Evolutionary conservation across 441 rosid species (phyloP).

Genomic region (Populus tomentosa): DNA sequence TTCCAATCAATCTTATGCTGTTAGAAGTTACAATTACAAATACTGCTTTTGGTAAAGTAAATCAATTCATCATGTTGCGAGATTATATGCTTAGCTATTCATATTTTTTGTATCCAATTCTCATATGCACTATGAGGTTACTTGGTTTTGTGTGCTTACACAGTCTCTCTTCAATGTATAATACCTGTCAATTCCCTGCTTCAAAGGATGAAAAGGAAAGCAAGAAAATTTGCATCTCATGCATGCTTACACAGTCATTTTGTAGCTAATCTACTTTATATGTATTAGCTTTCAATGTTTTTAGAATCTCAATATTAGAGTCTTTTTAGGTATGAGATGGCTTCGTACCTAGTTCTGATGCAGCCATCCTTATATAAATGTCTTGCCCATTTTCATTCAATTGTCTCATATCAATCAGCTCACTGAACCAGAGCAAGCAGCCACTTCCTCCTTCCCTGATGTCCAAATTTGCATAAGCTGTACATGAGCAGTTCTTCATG

Average conservation of each 20-base stretch:
- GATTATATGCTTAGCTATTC: neutral
- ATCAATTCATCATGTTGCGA: neutral
- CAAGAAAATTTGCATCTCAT: neutral
- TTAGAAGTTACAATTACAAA: neutral
- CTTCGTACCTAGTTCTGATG: neutral
- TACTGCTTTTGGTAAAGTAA: neutral
- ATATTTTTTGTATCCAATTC: neutral
- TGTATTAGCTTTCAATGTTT: neutral
- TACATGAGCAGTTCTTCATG: neutral
- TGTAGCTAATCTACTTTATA: no score
- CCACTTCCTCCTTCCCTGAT: neutral
- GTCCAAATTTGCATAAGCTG: neutral
- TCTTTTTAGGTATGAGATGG: neutral
- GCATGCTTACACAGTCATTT: neutral
- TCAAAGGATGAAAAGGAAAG: neutral
- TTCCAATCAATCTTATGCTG: neutral
- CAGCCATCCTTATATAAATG: neutral
- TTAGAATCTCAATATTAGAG: neutral
- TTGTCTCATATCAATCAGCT: neutral
- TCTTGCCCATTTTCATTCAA: neutral
- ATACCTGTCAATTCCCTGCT: neutral
- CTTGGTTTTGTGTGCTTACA: neutral
- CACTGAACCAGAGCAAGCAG: neutral
- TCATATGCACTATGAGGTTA: neutral
- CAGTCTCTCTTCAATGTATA: no score